Conservation (phyloP, 208 protist genomes). For the Trypanosoma cruzi region DNA sequence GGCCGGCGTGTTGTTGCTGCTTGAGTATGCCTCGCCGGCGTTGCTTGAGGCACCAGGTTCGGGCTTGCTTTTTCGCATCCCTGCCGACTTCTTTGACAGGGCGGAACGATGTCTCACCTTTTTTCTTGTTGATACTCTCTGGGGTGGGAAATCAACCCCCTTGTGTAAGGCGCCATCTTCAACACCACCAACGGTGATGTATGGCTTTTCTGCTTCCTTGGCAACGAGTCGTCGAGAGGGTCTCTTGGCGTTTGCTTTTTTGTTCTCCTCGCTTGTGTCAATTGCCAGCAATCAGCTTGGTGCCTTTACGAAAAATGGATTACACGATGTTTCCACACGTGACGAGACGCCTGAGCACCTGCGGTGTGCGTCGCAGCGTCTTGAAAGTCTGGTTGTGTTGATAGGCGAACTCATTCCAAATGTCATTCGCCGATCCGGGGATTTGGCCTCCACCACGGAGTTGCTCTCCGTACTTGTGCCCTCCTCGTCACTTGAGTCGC, state of each 20-base stretch:
- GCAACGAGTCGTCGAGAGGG: constrained; percentile 31
- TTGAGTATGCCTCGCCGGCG: constrained; percentile 50
- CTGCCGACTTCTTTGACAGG: constrained; percentile 40
- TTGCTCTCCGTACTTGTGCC: constrained; percentile 42
- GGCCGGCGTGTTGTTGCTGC: constrained; percentile 41
- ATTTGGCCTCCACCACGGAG: constrained; percentile 40
- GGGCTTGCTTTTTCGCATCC: constrained; percentile 32
- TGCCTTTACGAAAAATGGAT: not conserved
- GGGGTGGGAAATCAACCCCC: constrained; percentile 11
- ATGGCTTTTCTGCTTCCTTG: not conserved
- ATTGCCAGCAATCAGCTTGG: constrained; percentile 32
- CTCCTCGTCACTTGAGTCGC: constrained; percentile 40
- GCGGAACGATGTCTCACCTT: constrained; percentile 32
- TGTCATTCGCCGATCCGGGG: constrained; percentile 37
- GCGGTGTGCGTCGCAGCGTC: constrained; percentile 32
- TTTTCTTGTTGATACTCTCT: constrained; percentile 39
- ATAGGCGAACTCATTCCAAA: constrained; percentile 42
- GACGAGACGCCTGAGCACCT: constrained; percentile 20
- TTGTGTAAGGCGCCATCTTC: not conserved
- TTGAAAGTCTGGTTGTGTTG: constrained; percentile 47
- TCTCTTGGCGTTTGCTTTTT: constrained; percentile 34
- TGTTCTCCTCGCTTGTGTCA: constrained; percentile 33
- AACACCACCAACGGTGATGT: not conserved
- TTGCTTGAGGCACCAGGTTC: constrained; percentile 29
- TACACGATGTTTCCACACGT: not conserved